Base-by-base conservation (phyloP, 768 basidiomycete species). In the Gautieria morchelliformis region DNA sequence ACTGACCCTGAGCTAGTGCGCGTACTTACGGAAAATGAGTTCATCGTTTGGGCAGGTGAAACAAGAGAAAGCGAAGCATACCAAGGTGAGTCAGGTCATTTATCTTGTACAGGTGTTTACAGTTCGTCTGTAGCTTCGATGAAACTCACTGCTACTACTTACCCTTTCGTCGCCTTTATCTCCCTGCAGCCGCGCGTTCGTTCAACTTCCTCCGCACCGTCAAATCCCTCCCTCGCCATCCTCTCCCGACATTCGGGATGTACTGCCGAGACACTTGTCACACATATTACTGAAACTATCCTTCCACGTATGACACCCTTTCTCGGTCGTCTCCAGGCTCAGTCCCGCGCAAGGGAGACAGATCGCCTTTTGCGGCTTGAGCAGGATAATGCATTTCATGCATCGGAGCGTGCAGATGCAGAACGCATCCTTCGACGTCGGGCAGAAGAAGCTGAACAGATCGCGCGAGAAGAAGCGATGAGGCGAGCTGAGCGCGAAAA, bases 1-100 rank as follows among this genome's bases (percentile, higher is more conserved):
- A 85, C 87, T 0, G 84, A 95, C 64, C 71, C 83, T 2, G 72
- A 75, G 9, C 77, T 97, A 46, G 80, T 93, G 7, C 78, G 78
- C 24, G 68, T 81, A 3, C 74, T 96, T 22, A 77, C 79, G 50
- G 83, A 87, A 35, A 87, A 93, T 67, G 75, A 85, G 51, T 76
- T 95, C 53, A 63, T 93, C 17, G 82, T 92, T 8, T 99, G 94
- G 95, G 95, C 88, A 3, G 94, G 91, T 15, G 94, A 97, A 66
- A 82, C 96, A 8, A 77, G 85, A 35, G 86, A 89, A 63, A 75
- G 76, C 37, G 91, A 95, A 60, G 82, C 89, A 5, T 93, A 92
- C 80, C 80, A 83, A 66, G 81, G 84, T 85, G 46, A 46, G 67
- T 52, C 35, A 37, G n/a, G 19, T 19, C 11, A 44, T 44, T 44